Base-by-base conservation (phyloP, 2,329 filamentous ascomycete genomes). In the Xylaria sp. region DNA sequence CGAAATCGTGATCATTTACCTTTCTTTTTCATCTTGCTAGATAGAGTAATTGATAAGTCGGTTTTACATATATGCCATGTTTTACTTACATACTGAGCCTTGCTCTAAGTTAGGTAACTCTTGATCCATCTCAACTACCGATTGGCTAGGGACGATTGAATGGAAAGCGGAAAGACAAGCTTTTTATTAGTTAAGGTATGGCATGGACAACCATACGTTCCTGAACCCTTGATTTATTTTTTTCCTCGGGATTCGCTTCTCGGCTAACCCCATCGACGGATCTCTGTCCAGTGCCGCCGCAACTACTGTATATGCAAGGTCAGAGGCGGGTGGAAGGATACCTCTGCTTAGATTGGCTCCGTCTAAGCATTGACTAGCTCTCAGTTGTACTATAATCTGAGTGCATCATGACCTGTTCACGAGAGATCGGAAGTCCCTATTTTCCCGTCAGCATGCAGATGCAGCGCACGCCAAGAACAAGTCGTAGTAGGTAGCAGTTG, bases 371-470 rank as follows among this genome's bases (percentile, higher is more conserved):
- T 24, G 9, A 47, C 12, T 47, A 47, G 45, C n/a, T 7, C 45
- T 14, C 2, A 39, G 5, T 2, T 14, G 39, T 34, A 50, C 60
- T 67, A 64, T 67, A 67, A 64, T 67, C 60, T 64, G 56, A 65
- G 56, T 54, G 65, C 65, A 65, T 61, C 48, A 53, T 24, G 45
- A 34, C 48, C 39, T 42, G 8, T 17, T 57, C 42, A 12, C 21
- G 17, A 50, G 27, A 4, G 32, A 19, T 45, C 57, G 24, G 53
- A 21, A 21, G 21, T 39, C 61, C 56, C 61, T 53, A 51, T 56
- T 51, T 59, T 34, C 24, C 53, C 19, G 68, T 68, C 61, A 62
- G 61, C 68, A 19, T 64, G 68, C 58, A 68, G 56, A 61, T 61
- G 56, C 57, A 54, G 58, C 14, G 34, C n/a, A 34, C n/a, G 32